A percentile compares a stretch with the other conserved stretches of the same genome.
phyloP scores from a whole-genome alignment of 768 basidiomycete species.

The Boletus coccyginus region DNA sequence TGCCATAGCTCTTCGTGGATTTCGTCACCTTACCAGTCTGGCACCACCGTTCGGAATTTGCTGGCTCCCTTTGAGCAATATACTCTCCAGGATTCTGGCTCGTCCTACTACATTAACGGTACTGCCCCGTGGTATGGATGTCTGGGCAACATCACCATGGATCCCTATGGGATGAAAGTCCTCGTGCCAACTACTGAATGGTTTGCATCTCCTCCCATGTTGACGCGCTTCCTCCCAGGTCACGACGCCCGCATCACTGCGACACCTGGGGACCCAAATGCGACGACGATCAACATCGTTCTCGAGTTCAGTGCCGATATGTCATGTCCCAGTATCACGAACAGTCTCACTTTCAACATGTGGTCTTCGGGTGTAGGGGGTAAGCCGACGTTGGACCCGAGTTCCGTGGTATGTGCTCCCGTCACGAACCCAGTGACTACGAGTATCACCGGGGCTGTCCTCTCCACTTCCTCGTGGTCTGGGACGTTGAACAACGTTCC shows the following conservation, averaged over 20 bases:
- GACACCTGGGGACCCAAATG: conserved; percentile 40
- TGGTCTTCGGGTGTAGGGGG: conserved; percentile 63
- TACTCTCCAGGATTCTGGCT: conserved; percentile 60
- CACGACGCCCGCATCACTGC: conserved; percentile 76
- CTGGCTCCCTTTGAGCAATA: conserved; percentile 84
- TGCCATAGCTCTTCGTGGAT: conserved; percentile 69
- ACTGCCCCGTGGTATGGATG: conserved; percentile 73
- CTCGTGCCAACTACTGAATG: conserved; percentile 70
- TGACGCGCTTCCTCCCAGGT: conserved; percentile 81
- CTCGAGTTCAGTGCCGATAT: conserved; percentile 80
- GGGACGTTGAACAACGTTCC: conserved; percentile 72
- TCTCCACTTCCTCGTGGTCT: conserved; percentile 70
- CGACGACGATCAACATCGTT: conserved; percentile 56
- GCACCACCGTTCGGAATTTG: conserved; percentile 66
- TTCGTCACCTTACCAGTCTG: conserved; percentile 68
- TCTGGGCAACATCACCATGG: conserved; percentile 60
- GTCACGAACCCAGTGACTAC: conserved; percentile 50
- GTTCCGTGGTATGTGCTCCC: conserved; percentile 42
- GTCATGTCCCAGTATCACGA: conserved; percentile 68
- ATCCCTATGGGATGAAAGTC: conserved; percentile 77
- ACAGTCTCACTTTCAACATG: conserved; percentile 62
- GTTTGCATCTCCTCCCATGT: conserved; percentile 64
- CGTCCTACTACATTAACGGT: conserved; percentile 58
- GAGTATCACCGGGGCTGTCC: conserved; percentile 49
- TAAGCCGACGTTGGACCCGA: conserved; percentile 49